A percentile compares a stretch with the other conserved stretches of the same genome.
Conservation (phyloP, 169 alveolate species). For the Blepharisma undulans region DNA sequence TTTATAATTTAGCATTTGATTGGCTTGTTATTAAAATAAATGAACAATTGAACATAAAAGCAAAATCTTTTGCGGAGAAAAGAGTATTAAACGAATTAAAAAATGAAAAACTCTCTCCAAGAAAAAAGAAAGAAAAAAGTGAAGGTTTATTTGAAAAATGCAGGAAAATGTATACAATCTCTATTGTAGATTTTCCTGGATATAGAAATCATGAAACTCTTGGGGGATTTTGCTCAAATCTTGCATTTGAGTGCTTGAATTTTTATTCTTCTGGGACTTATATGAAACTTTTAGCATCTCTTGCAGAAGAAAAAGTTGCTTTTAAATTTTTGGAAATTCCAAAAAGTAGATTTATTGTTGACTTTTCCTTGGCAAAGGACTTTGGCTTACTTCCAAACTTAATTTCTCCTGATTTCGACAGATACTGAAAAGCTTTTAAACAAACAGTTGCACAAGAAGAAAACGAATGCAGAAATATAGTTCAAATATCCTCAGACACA, state of each 20-base stretch:
- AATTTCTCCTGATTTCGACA: background rate
- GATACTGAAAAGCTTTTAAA: conserved; percentile 9
- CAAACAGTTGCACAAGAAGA: background rate
- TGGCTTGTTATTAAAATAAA: conserved; percentile 29
- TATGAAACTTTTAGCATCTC: background rate
- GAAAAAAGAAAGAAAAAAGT: background rate
- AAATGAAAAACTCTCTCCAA: background rate
- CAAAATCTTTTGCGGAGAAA: background rate
- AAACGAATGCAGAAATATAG: background rate
- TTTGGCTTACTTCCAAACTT: conserved; percentile 22
- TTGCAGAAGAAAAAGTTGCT: background rate
- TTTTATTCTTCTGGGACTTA: background rate
- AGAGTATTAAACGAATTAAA: conserved; percentile 1
- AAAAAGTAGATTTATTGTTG: background rate
- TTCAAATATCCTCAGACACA: background rate
- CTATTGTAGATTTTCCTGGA: conserved; percentile 40
- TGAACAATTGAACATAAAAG: background rate
- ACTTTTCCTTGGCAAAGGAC: background rate
- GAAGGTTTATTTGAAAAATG: background rate
- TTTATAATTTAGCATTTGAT: conserved; percentile 27
- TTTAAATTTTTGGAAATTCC: background rate
- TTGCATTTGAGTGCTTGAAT: conserved; percentile 33
- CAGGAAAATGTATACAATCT: background rate
- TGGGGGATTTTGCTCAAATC: conserved; percentile 23
- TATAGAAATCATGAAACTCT: background rate